Evolutionary conservation across 345 rosid genomes (phyloP), one percentile per base, ranked within the genome.

Genomic region (Alliaria petiolata): DNA sequence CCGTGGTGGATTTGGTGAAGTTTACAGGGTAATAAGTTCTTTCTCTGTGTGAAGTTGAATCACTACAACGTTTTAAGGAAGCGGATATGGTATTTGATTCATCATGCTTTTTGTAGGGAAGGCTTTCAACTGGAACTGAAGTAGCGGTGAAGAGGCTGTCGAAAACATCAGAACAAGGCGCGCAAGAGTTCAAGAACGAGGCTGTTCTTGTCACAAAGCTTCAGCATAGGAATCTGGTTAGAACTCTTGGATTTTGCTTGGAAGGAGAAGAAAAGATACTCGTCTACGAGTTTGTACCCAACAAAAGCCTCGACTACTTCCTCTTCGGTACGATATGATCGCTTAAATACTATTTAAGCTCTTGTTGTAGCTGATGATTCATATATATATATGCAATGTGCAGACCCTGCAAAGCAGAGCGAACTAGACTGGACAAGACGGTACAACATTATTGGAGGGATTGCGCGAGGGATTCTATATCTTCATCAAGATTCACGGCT

Each of bases 101-200:
- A 36, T 36, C 13, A 10, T n/a, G 8, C 35, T 8, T 8, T 40
- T 42, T 22, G 5, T 68, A 68, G 63, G 64, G 64, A 55, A 31
- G 1, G 3, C 63, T 68, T 17, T 19, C 22, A 0, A 43, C 8
- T 54, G 72, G 72, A 42, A 43, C 33, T 31, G 54, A 17, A 42
- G 72, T 67, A 12, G 64, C 64, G 2, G 63, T 67, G 9, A 67
- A 67, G 33, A 67, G 72, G 44, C 63, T 67, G 7, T 67, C 72
- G 3, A 55, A 55, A 43, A 67, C 44, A 54, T 67, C 63, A 30
- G 63, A 20, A 54, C 63, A 67, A 67, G 54, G 63, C 3, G 15
- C 52, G 0, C 13, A 43, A 43, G 72, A 54, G 54, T 67, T 67
- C 53, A 67, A 54, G 62, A 67, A 55, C 34, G 63, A 67, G 43